Evolutionary conservation across 2,329 filamentous ascomycete species (phyloP), one percentile per base, ranked within the genome.

Genomic region (Venturia nashicola): DNA sequence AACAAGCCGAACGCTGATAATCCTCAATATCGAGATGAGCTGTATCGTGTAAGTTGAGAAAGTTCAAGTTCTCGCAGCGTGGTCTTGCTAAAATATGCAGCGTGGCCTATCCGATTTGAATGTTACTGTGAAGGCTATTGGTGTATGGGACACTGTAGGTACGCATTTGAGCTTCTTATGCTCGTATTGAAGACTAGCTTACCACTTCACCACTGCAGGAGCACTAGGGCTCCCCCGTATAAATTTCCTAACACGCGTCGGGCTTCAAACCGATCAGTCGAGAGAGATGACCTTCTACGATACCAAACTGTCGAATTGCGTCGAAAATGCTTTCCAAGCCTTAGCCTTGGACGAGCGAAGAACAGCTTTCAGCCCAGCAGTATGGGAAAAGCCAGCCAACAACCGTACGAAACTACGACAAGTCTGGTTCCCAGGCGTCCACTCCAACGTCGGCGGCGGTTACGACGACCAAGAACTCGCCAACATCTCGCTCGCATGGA

Each of bases 401-500:
- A 78, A 76, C 65, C 72, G 67, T n/a, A 80, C 78, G 2, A 72
- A 73, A 2, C 69, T 80, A 8, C 72, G 77, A 7, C 78, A 80
- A 68, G 76, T 78, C 6, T 80, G 78, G 78, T 80, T 80, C 65
- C 77, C 77, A 0, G 78, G 78, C 18, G 76, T 75, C 1, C 78
- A 80, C 65, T 69, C 70, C 32, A 79, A 79, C 64, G 67, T 79
- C 12, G 78, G 78, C 11, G 78, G 78, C n/a, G 78, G 77, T 9
- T 75, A 73, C 61, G 70, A 73, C 34, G 77, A 79, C 63, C 74
- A 77, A 66, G 76, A 81, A 40, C 74, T 80, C 42, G 76, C 79
- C 12, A 79, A 82, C 48, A 81, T 83, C 36, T 76, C 78, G 5
- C 70, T 83, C 1, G 81, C 81, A 4, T 84, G 81, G 81, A 83